Evolutionary conservation across 306 rosid species (phyloP), one percentile per base, ranked within the genome.

Genomic region (Vigna radiata): DNA sequence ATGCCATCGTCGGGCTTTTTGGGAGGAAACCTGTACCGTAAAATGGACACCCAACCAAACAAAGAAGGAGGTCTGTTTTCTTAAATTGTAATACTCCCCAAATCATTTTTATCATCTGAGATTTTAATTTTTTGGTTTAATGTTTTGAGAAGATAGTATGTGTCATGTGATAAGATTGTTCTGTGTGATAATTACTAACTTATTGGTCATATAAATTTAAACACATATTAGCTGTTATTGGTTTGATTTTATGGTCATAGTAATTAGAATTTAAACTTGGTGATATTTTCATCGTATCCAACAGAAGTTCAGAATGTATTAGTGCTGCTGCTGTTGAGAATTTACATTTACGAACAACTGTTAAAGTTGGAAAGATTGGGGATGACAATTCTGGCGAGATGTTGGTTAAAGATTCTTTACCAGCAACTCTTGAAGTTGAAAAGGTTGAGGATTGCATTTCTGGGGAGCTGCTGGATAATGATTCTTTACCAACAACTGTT

Each of bases 11-110:
- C 5, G 17, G 19, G 76, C 1, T 49, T 88, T 23, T 63, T 54
- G 89, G 77, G 54, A 19, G 0, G 88, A 89, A 72, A 85, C 89
- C 0, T 66, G 82, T 83, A 75, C 48, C 6, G n/a, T n/a, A n/a
- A n/a, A n/a, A n/a, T n/a, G 53, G 97, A 88, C 5, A 23, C 25
- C 25, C 25, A 23, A 23, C 4, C 0, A 60, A 41, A 29, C 19
- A 41, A 13, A 6, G 65, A 27, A 10, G 31, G 18, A 27, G 65
- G 41, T 59, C 18, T 0, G 3, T 27, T 59, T 59, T 59, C 9
- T 58, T 11, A 1, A 12, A 25, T 25, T 58, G 2, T 58, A 0
- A 25, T 58, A 1, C 7, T 25, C 21, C 2, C 9, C 62, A 25
- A 25, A 58, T 8, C 4, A 10, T 10, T 56, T 10, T 52, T 6